Conservation (phyloP, 768 basidiomycete genomes). For the Trametes elegans region DNA sequence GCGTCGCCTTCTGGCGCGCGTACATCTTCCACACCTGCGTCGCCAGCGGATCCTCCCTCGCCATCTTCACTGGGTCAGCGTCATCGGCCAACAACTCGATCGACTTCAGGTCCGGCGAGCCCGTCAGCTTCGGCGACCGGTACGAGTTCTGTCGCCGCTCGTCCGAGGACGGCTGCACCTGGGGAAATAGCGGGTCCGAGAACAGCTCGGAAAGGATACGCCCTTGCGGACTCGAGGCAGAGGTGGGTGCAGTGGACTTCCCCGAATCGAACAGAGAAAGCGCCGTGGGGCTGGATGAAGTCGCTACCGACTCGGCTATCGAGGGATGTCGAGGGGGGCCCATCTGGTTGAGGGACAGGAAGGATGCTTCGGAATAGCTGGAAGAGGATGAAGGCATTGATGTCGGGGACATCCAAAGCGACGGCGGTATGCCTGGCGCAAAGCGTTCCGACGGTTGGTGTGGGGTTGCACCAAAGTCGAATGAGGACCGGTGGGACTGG, state of each 20-base stretch:
- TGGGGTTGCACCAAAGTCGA: conserved; percentile 24
- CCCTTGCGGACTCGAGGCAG: conserved; percentile 28
- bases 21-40: conserved; percentile 99
- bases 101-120: conserved; percentile 66
- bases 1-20: conserved; percentile 80
- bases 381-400: conserved; percentile 47
- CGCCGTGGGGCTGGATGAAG: conserved; percentile 29
- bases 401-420: conserved; percentile 82
- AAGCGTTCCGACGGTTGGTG: conserved; percentile 46
- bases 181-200: conserved; percentile 61
- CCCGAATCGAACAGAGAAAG: conserved; percentile 27
- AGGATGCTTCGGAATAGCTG: conserved; percentile 28
- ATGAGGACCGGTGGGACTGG: conserved; percentile 25
- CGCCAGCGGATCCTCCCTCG: conserved; percentile 86
- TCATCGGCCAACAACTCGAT: conserved; percentile 40
- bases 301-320: conserved; percentile 21
- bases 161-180: conserved; percentile 39
- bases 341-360: conserved; percentile 21
- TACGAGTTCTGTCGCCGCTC: conserved; percentile 44
- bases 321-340: conserved; percentile 23
- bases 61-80: conserved; percentile 61
- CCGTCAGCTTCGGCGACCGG: conserved; percentile 63
- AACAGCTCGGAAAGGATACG: conserved; percentile 47
- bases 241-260: conserved; percentile 28
- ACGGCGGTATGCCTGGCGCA: conserved; percentile 60